A percentile compares a stretch with the other conserved stretches of the same genome.
These are phyloP conservation scores for Oropetium thomaeum DNA, from an alignment of 176 grass and related monocot species.

Conservation along the genomic window DNA sequence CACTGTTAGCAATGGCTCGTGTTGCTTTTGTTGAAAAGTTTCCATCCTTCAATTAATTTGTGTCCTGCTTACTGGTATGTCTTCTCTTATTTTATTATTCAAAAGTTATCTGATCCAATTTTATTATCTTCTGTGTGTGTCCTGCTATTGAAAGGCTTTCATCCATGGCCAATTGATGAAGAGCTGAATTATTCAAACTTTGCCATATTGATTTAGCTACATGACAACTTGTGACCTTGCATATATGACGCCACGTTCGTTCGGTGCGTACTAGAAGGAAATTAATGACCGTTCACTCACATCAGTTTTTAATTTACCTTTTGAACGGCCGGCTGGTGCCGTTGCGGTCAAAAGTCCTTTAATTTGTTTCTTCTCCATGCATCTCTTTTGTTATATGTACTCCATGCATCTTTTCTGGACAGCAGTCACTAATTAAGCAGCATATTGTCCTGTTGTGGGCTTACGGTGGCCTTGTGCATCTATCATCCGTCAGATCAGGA, in stretches of 20 bases:
- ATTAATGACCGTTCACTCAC: neutral
- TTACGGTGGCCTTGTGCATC: no score
- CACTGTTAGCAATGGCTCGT: constrained; percentile 2
- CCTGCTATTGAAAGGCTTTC: no score
- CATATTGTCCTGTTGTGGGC: no score
- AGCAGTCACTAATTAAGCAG: no score
- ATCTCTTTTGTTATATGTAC: no score
- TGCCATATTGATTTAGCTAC: neutral
- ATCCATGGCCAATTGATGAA: constrained; percentile 5
- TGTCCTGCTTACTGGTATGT: neutral
- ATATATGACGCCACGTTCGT: neutral
- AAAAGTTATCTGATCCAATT: neutral
- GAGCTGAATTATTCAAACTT: neutral
- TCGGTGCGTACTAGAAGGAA: neutral
- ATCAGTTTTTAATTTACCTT: neutral
- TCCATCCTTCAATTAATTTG: neutral
- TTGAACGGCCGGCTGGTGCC: neutral
- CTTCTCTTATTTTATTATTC: neutral
- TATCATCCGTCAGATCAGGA: no score
- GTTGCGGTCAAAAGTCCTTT: neutral
- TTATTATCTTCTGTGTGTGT: no score
- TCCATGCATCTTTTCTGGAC: no score
- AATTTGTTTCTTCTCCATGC: no score
- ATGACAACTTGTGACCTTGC: neutral
- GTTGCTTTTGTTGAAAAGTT: constrained; percentile 1